phyloP scores from a whole-genome alignment of 2,329 filamentous ascomycete species.

The Aspergillus japonicus region DNA sequence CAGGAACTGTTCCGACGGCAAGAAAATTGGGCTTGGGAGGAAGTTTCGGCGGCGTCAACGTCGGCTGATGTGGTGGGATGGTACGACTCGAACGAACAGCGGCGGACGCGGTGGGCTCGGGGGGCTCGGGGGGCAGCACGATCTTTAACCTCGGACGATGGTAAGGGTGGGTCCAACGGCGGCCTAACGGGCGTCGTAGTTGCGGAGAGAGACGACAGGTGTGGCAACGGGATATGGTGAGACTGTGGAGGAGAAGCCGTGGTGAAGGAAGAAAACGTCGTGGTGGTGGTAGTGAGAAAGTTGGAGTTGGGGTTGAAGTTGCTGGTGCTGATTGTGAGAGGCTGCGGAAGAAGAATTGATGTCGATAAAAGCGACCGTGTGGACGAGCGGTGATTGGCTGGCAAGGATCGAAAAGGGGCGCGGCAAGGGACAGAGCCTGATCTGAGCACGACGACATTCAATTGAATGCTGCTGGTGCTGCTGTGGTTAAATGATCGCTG shows the following conservation, averaged over 20 bases:
- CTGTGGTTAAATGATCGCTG: not conserved
- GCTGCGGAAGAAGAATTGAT: not conserved
- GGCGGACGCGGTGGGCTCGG: slow-evolving; percentile 17
- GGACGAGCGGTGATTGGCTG: slow-evolving; percentile 24
- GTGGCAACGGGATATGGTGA: slow-evolving; percentile 7
- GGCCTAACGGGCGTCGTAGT: slow-evolving; percentile 29
- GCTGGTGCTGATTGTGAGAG: not conserved
- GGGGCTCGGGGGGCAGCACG: slow-evolving; percentile 16
- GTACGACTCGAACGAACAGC: slow-evolving; percentile 17
- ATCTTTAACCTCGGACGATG: slow-evolving; percentile 42
- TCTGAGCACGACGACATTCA: slow-evolving; percentile 25
- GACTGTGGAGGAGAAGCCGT: slow-evolving; percentile 15
- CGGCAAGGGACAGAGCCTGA: slow-evolving; percentile 19
- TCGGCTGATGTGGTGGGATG: slow-evolving; percentile 14
- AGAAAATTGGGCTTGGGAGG: slow-evolving; percentile 10
- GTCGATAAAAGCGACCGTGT: slow-evolving; percentile 8
- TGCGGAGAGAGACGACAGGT: slow-evolving; percentile 15
- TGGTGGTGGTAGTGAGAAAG: slow-evolving; percentile 6
- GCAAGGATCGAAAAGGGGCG: slow-evolving; percentile 24
- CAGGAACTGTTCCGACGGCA: slow-evolving; percentile 16
- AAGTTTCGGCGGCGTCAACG: slow-evolving; percentile 11
- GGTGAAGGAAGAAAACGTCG: slow-evolving; percentile 9
- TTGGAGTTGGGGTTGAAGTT: not conserved
- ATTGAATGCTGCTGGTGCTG: not conserved
- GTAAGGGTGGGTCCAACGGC: slow-evolving; percentile 26